Base-by-base conservation (phyloP, 768 basidiomycete species). In the Pleurotus cornucopiae region DNA sequence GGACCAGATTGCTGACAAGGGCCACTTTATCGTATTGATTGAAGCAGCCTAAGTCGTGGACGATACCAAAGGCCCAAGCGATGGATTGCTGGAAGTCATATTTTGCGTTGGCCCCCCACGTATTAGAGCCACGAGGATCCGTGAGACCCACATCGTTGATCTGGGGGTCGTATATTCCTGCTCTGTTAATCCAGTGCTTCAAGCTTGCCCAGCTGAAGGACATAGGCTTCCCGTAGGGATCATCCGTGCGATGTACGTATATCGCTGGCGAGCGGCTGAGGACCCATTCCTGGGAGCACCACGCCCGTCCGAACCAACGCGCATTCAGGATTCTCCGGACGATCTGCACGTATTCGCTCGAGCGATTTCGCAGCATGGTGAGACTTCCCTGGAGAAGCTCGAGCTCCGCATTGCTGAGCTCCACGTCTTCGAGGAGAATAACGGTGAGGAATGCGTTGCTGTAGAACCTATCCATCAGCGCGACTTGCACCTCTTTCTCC, bases 231-330 rank as follows among this genome's bases (percentile, higher is more conserved):
- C 51, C 51, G 20, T 11, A 39, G 1, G 39, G 37, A 41, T 53
- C 39, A n/a, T 53, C 51, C 7, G 39, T 39, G 4, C 39, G 51
- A 41, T 53, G 51, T 9, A 53, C 39, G 26, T 16, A 53, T 21
- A 53, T 14, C 9, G 14, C 14, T 12, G 51, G 51, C n/a, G 51
- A 53, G 13, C 51, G 51, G 21, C 51, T 53, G 14, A 53, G 51
- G n/a, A 53, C 51, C 51, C 51, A 53, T 41, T 53, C 51, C 38
- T 53, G 51, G 21, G 51, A 53, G 39, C 51, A 53, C 51, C 51
- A 53, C 20, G 51, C 51, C 5, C 51, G 51, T 40, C 5, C 41
- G 23, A 53, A 53, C 51, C 51, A 53, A 14, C 51, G n/a, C 21
- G 51, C 51, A 16, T n/a, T 13, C 16, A 53, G 34, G 5, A 53